Conservation (phyloP, 108 stramenopile genomes). For the Schizochytrium sp. region DNA sequence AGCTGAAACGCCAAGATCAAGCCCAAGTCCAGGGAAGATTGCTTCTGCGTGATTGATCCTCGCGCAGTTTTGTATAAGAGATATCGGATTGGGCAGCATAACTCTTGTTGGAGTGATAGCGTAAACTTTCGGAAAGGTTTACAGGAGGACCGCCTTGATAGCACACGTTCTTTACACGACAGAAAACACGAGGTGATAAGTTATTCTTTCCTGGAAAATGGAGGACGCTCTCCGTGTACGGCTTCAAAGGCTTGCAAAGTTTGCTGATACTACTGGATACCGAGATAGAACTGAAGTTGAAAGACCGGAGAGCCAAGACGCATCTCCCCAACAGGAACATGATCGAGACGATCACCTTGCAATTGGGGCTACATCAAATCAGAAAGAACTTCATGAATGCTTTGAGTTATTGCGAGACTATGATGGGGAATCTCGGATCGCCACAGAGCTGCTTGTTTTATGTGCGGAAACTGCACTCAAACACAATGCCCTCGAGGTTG, state of each 20-base stretch:
- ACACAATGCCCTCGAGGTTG: background rate
- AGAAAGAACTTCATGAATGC: background rate
- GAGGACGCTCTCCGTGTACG: slow-evolving; percentile 14
- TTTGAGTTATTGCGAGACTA: slow-evolving; percentile 22
- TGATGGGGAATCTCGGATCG: background rate
- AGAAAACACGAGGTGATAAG: too few relatives aligned
- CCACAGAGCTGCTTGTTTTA: background rate
- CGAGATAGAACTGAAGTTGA: background rate
- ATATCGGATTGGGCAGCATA: too few relatives aligned
- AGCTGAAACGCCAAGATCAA: too few relatives aligned
- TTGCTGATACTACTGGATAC: background rate
- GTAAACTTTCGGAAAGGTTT: too few relatives aligned
- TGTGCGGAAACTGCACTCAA: background rate
- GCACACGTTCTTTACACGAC: too few relatives aligned
- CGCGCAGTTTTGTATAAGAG: too few relatives aligned
- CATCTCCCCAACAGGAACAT: background rate
- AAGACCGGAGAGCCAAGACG: background rate
- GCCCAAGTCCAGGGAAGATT: too few relatives aligned
- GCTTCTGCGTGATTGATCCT: too few relatives aligned
- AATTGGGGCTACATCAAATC: background rate
- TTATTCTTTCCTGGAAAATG: background rate
- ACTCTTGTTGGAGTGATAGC: too few relatives aligned
- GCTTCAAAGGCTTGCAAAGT: background rate
- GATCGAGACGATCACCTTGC: background rate
- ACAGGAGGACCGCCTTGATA: too few relatives aligned